Evolutionary conservation across 768 basidiomycete genomes (phyloP), one percentile per base, ranked within the genome.

Genomic region (Russula sp.): DNA sequence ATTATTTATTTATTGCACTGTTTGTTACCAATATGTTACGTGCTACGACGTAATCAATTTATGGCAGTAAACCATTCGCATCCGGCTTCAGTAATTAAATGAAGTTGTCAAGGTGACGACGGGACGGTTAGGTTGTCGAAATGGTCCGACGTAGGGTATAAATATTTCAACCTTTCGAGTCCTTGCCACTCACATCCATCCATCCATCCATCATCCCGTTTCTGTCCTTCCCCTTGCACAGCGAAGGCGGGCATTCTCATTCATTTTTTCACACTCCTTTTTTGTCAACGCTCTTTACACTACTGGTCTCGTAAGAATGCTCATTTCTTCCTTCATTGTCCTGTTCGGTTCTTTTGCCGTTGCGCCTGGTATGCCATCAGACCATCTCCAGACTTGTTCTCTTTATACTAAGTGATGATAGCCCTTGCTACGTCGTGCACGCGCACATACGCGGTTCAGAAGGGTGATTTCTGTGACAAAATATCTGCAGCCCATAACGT

Each of bases 401-500:
- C n/a, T 22, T 53, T 22, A 52, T 52, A 14, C 4, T 35, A 32
- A 9, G 16, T 8, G 2, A 27, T 13, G 10, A n/a, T 13, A 63
- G 64, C 39, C 44, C 45, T 57, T n/a, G 61, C 60, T 22, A 9
- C 64, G 42, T 61, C 71, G 68, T 89, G 89, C 71, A 75, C 79
- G n/a, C 83, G 89, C 66, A 78, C 71, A 20, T 85, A 85, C 71
- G 86, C 81, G 56, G 79, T 90, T 57, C 68, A 74, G 63, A 68
- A 70, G 6, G 83, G 82, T 39, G 85, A 89, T 70, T 81, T 79
- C 62, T 91, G 89, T 71, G 87, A 89, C 73, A 69, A 64, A 59
- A 90, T 91, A 72, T 88, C 84, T 67, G 80, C 81, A 39, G 71
- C 78, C 20, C 68, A 85, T 69, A 80, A 83, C 58, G 82, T 80